Base-by-base conservation (phyloP, 495 filamentous ascomycete genomes). In the Aspergillus diversus region DNA sequence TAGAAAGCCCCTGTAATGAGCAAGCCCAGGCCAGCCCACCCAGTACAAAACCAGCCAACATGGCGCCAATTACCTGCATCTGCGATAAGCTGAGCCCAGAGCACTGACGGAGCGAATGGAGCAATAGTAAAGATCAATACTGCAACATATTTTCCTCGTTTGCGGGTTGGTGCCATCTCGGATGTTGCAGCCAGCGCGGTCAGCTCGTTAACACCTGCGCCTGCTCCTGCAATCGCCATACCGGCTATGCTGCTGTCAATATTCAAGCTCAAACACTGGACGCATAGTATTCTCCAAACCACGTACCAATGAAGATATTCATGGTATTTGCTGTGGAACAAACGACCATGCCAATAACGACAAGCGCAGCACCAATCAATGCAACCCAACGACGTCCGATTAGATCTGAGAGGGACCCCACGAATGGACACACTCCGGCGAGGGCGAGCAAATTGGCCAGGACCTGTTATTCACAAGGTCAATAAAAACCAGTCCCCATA, bases 41-140 rank as follows among this genome's bases (percentile, higher is more conserved):
- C 77, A 11, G 81, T 82, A 50, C 82, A 84, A 33, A 91, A 78
- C 0, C 86, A 76, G 7, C 86, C 86, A 49, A 87, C 83, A 62
- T 87, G 89, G 48, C 89, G 79, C 89, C 89, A 92, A 39, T 71
- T 76, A 13, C 79, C 76, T 46, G 86, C 71, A 12, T 74, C 75
- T 27, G 87, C 80, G 55, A 92, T 90, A 34, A 92, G 75, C 71
- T 92, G 89, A 12, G 83, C 88, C 79, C 83, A 91, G 43, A 92
- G 75, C 3, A 89, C 88, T 0, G 86, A 87, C 0, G 89, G 88
- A 60, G 83, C 82, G 69, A 90, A 89, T 0, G 89, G 89, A 0
- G 90, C 37, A 53, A 91, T 89, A 31, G 86, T 89, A 69, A 90
- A 86, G 53, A 89, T 83, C 37, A 92, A 70, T 5, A 82, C 75